Evolutionary conservation across 1,139 yeast species (phyloP), one percentile per base, ranked within the genome.

Genomic region (Suhomyces chickasaworum): DNA sequence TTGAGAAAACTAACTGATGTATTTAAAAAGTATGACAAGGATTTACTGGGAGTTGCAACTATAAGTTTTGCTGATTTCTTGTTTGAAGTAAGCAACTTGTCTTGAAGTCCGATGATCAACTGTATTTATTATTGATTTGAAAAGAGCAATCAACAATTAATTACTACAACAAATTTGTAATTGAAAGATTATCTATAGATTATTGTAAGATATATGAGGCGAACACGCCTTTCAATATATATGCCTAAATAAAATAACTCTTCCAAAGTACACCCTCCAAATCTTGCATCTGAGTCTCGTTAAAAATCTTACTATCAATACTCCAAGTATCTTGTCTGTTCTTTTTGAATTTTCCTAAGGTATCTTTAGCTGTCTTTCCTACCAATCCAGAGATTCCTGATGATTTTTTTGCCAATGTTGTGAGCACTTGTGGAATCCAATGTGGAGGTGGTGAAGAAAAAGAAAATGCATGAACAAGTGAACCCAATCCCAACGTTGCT

Each of bases 311-410:
- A 50, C 88, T 80, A 63, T 95, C 99, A 52, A 89, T 79, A 56
- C 88, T 96, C 99, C 99, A 95, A 0, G 97, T 89, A 60, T 95
- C 99, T 48, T 91, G 96, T 55, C 99, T 80, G 5, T 89, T 85
- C 69, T 90, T 91, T 64, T 91, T 93, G 68, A 93, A 95, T 52
- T 83, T 86, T 49, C 96, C 86, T 42, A 95, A 75, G 1, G 83
- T 78, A 27, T 84, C 83, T 65, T 93, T 93, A 7, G 96, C 96
- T 1, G 97, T 80, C 52, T 85, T 81, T 1, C 97, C 97, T 31
- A 89, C 83, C 48, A 84, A 68, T 3, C 97, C 97, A 6, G 84
- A 82, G 27, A 84, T 77, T 7, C 84, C 80, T 4, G 89, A 81
- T 7, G 86, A 78, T 63, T 83, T 84, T 21, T 79, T 79, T 0